Evolutionary conservation across 352 stramenopile genomes (phyloP).

Genomic region (Phytopythium mirpurense): DNA sequence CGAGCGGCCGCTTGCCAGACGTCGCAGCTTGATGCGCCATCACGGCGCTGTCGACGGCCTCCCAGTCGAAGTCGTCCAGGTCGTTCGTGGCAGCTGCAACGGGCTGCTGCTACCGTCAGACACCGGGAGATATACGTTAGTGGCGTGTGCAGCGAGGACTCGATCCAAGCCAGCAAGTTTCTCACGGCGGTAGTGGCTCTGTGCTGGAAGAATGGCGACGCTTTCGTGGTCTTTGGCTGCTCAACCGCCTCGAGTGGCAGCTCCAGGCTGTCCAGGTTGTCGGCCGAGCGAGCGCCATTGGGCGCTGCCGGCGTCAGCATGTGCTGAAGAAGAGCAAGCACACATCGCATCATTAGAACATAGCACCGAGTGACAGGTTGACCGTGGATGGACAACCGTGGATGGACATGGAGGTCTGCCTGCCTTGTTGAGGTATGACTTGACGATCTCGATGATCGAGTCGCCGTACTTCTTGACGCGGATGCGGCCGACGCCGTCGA

Average conservation of each 20-base stretch:
- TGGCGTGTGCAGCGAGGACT: too few species aligned
- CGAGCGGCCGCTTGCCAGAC: neutral
- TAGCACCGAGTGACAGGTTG: too few species aligned
- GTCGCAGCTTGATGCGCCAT: neutral
- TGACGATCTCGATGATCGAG: slow-evolving; percentile 80
- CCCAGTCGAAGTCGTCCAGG: slow-evolving; percentile 67
- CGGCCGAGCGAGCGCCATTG: slow-evolving; percentile 9
- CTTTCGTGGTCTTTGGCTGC: slow-evolving; percentile 15
- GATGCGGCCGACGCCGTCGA: slow-evolving; percentile 78
- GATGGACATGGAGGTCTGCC: too few species aligned
- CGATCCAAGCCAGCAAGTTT: neutral
- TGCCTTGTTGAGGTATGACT: slow-evolving; percentile 75
- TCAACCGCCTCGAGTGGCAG: slow-evolving; percentile 13
- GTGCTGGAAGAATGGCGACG: slow-evolving; percentile 49
- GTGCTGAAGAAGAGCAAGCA: slow-evolving; percentile 49
- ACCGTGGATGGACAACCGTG: neutral
- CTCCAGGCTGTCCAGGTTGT: slow-evolving; percentile 17
- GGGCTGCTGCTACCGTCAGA: neutral
- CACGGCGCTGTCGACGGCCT: slow-evolving; percentile 31
- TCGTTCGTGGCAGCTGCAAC: slow-evolving; percentile 14
- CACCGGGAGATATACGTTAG: too few species aligned
- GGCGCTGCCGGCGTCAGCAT: slow-evolving; percentile 48
- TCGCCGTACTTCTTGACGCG: slow-evolving; percentile 85
- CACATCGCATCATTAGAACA: too few species aligned
- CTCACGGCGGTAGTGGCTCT: slow-evolving; percentile 11